A percentile compares a stretch with the other conserved stretches of the same genome.
These are phyloP conservation scores for Galerina marginata DNA, from an alignment of 768 basidiomycete genomes.

Conservation along the genomic window DNA sequence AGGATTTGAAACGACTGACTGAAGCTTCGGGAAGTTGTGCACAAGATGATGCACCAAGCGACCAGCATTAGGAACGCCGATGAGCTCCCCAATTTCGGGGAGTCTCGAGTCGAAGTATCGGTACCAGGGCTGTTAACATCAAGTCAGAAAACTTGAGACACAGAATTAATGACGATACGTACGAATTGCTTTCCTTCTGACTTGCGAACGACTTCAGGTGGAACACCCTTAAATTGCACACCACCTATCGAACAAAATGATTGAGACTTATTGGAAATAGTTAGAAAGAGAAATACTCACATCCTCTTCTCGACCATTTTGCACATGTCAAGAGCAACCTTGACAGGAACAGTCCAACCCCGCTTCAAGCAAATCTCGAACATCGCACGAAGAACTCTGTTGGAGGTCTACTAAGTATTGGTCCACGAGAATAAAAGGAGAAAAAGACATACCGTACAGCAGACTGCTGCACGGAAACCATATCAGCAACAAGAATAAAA, in stretches of 20 bases:
- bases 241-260: constrained; percentile 66
- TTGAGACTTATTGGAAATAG: background rate
- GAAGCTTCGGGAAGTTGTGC: constrained; percentile 95
- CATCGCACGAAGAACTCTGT: constrained; percentile 90
- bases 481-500: constrained; percentile 86
- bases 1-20: constrained; percentile 43
- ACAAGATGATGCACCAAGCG: constrained; percentile 90
- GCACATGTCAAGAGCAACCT: constrained; percentile 90
- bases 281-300: constrained; percentile 43
- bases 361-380: constrained; percentile 98
- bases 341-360: constrained; percentile 96
- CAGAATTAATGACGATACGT: constrained; percentile 31
- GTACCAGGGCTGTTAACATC: constrained; percentile 78
- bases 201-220: constrained; percentile 84
- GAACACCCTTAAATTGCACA: constrained; percentile 94
- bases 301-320: constrained; percentile 94
- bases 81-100: constrained; percentile 93
- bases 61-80: constrained; percentile 93
- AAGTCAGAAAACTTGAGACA: background rate
- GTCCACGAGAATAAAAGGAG: background rate
- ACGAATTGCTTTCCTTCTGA: constrained; percentile 99
- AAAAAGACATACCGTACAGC: constrained; percentile 75
- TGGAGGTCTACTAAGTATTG: background rate
- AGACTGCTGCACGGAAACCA: constrained; percentile 97
- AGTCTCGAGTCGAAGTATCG: constrained; percentile 93